Conservation (phyloP, 2,329 filamentous ascomycete species). For the Apiospora koreana region DNA sequence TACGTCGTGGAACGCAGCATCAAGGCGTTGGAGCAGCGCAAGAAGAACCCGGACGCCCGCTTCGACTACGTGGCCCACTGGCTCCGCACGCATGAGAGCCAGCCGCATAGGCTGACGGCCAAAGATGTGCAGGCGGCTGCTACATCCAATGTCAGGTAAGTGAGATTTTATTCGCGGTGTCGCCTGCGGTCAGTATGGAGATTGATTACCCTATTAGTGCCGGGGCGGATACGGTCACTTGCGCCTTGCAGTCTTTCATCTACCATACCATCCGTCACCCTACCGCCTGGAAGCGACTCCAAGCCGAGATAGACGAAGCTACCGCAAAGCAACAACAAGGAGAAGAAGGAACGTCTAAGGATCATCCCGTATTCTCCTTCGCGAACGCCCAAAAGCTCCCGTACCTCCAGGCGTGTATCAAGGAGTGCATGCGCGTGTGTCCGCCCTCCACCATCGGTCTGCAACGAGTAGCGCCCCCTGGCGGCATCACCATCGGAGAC, state of each 20-base stretch:
- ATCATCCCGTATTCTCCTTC: conserved; percentile 21
- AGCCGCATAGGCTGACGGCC: conserved; percentile 15
- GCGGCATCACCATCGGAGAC: conserved; percentile 16
- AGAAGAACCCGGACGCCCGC: conserved; percentile 18
- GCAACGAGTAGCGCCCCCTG: conserved; percentile 17
- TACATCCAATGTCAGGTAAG: conserved; percentile 14
- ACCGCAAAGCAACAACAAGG: conserved; percentile 12
- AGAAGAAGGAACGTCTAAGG: neutral
- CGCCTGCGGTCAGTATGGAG: neutral
- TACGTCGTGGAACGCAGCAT: conserved; percentile 13
- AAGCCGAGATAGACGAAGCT: neutral
- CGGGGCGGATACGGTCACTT: conserved; percentile 6
- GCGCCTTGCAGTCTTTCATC: conserved; percentile 11
- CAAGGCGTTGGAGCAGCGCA: conserved; percentile 13
- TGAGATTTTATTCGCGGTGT: accelerated
- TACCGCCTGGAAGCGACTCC: conserved; percentile 11
- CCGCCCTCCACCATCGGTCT: conserved; percentile 20
- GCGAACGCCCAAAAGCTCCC: conserved; percentile 30
- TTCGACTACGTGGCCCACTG: conserved; percentile 21
- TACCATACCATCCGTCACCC: conserved; percentile 16
- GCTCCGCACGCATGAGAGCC: conserved; percentile 18
- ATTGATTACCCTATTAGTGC: neutral
- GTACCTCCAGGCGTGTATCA: conserved; percentile 35
- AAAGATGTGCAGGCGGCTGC: conserved; percentile 12
- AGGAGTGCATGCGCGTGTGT: conserved; percentile 27